phyloP scores from a whole-genome alignment of 495 filamentous ascomycete species.

The Amphirosellinia nigrospora region DNA sequence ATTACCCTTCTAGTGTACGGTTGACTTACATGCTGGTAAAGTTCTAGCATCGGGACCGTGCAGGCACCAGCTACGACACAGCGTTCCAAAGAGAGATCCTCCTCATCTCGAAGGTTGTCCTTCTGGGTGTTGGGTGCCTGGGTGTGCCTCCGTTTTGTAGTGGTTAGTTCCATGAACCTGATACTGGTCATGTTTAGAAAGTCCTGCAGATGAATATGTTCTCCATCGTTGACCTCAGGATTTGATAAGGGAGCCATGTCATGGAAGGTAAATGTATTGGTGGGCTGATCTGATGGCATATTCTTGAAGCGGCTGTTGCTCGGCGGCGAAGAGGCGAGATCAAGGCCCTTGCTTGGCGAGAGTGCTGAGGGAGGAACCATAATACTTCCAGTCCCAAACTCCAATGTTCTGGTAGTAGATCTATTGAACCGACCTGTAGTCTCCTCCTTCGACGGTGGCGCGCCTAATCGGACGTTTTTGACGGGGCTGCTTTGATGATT shows the following conservation, averaged over 20 bases:
- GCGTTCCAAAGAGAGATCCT: constrained; percentile 67
- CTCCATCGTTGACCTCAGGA: constrained; percentile 50
- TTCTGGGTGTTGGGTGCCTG: constrained; percentile 61
- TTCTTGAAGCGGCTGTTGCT: constrained; percentile 57
- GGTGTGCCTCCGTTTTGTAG: constrained; percentile 88
- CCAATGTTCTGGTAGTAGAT: constrained; percentile 53
- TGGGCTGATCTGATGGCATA: constrained; percentile 48
- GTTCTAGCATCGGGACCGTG: constrained; percentile 87
- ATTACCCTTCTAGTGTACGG: background rate
- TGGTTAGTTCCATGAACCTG: constrained; percentile 94
- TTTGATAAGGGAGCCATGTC: constrained; percentile 44
- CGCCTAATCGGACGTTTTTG: constrained; percentile 72
- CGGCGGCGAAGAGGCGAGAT: constrained; percentile 53
- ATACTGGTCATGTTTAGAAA: constrained; percentile 96
- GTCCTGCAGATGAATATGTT: constrained; percentile 84
- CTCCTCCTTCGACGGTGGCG: constrained; percentile 68
- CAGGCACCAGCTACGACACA: constrained; percentile 89
- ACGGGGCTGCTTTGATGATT: constrained; percentile 77
- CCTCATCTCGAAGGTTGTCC: constrained; percentile 50
- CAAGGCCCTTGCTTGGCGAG: constrained; percentile 52
- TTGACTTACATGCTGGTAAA: constrained; percentile 85
- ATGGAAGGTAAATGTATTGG: constrained; percentile 54
- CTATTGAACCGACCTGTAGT: constrained; percentile 64
- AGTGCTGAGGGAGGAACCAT: constrained; percentile 48
- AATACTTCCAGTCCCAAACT: constrained; percentile 28